Conservation (phyloP, 208 protist genomes). For the Leishmania lainsoni region DNA sequence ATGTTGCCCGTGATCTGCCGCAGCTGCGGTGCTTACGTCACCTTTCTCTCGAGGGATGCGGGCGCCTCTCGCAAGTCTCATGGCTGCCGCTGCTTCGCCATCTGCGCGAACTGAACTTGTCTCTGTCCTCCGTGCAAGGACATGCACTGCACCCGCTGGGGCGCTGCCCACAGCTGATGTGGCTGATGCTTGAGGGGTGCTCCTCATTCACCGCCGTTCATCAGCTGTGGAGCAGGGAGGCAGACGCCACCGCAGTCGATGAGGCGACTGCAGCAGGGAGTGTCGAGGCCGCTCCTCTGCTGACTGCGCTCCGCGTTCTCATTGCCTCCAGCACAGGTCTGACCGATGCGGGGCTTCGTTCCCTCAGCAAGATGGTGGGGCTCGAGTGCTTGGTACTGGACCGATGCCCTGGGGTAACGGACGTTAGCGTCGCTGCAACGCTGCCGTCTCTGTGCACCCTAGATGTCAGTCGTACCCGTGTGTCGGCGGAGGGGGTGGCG, state of each 20-base stretch:
- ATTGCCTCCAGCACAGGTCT: slow-evolving; percentile 29
- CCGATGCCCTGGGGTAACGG: slow-evolving; percentile 15
- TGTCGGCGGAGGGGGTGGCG: slow-evolving; percentile 33
- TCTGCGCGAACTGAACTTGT: slow-evolving; percentile 53
- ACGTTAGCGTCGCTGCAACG: slow-evolving; percentile 30
- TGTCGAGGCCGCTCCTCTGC: slow-evolving; percentile 5
- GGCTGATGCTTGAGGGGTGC: slow-evolving; percentile 53
- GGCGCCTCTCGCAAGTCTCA: slow-evolving; percentile 31
- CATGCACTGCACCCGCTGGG: slow-evolving; percentile 38
- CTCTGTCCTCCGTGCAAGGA: slow-evolving; percentile 35
- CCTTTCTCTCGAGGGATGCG: slow-evolving; percentile 62
- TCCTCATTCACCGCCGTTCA: slow-evolving; percentile 23
- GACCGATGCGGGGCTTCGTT: slow-evolving; percentile 19
- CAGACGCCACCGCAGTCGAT: neutral
- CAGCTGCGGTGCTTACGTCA: slow-evolving; percentile 33
- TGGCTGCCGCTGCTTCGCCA: slow-evolving; percentile 36
- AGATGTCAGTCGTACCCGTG: slow-evolving; percentile 38
- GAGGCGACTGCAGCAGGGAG: neutral
- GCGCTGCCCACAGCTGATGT: slow-evolving; percentile 33
- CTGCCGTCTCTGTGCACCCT: slow-evolving; percentile 39
- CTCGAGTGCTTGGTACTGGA: slow-evolving; percentile 27
- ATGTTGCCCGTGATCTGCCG: slow-evolving; percentile 43
- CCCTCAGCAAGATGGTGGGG: slow-evolving; percentile 1
- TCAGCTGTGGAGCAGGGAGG: slow-evolving; percentile 28
- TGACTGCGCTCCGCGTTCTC: slow-evolving; percentile 20